Evolutionary conservation across 768 basidiomycete genomes (phyloP).

Genomic region (Fomitopsis serialis): DNA sequence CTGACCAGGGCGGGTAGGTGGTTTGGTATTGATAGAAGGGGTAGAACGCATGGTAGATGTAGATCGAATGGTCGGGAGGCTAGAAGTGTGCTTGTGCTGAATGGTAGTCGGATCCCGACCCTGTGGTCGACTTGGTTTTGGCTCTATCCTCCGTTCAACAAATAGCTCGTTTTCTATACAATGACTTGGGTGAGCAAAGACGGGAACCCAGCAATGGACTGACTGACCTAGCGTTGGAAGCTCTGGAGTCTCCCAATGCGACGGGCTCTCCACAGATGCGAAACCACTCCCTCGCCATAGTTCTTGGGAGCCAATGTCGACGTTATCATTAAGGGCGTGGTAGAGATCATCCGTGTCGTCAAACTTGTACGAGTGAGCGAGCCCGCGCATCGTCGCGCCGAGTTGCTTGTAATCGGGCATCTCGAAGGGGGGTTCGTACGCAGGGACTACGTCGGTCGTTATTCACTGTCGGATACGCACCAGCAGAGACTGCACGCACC

Average conservation of each 20-base stretch:
- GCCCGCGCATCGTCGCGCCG: constrained; percentile 30
- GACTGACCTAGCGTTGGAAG: constrained; percentile 12
- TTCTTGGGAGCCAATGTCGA: constrained; percentile 10
- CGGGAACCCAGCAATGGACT: not conserved
- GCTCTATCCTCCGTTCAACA: too few relatives aligned
- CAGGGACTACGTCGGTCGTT: constrained; percentile 25
- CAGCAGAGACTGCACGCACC: constrained; percentile 28
- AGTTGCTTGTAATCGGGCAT: constrained; percentile 43
- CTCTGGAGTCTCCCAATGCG: not conserved
- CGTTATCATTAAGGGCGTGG: constrained; percentile 15
- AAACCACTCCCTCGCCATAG: constrained; percentile 9
- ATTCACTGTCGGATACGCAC: not conserved
- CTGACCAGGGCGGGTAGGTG: too few relatives aligned
- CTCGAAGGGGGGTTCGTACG: constrained; percentile 43
- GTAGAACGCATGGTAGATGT: too few relatives aligned
- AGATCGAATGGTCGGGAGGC: too few relatives aligned
- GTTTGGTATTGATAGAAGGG: too few relatives aligned
- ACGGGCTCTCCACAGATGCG: not conserved
- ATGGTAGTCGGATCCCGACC: too few relatives aligned
- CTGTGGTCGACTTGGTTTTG: too few relatives aligned
- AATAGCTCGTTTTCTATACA: too few relatives aligned
- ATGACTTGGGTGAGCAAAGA: not conserved
- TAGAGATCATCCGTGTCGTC: constrained; percentile 28
- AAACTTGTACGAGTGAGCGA: constrained; percentile 29
- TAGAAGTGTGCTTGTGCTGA: too few relatives aligned